Evolutionary conservation across 2,329 filamentous ascomycete genomes (phyloP).

Genomic region (Pleurostoma richardsiae): DNA sequence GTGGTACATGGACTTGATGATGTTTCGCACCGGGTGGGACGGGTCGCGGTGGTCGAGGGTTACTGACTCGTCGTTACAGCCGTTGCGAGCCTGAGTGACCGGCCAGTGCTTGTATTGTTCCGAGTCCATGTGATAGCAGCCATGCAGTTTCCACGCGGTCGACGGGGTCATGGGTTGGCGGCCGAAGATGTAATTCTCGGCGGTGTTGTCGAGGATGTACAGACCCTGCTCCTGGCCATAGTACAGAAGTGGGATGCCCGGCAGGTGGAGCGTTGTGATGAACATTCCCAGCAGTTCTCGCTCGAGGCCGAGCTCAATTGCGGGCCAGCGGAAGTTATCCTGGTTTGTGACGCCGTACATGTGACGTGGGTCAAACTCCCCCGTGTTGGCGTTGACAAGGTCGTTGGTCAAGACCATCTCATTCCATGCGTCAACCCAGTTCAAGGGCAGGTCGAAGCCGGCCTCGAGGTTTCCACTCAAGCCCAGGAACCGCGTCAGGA

Average conservation of each 20-base stretch:
- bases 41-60: constrained; percentile 58
- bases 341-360: constrained; percentile 60
- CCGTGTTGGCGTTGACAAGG: constrained; percentile 49
- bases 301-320: constrained; percentile 49
- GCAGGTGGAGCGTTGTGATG: constrained; percentile 53
- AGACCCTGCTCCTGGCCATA: constrained; percentile 62
- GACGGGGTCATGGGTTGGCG: constrained; percentile 56
- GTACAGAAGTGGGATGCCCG: constrained; percentile 53
- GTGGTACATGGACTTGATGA: constrained; percentile 56
- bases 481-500: constrained; percentile 55
- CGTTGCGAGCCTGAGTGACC: constrained; percentile 41
- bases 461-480: constrained; percentile 52
- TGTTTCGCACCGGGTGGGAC: constrained; percentile 53
- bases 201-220: constrained; percentile 57
- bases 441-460: constrained; percentile 45
- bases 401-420: constrained; percentile 52
- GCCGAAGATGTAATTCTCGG: constrained; percentile 58
- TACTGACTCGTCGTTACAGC: constrained; percentile 49
- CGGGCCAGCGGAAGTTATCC: constrained; percentile 60
- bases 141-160: constrained; percentile 58
- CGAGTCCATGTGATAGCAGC: constrained; percentile 51
- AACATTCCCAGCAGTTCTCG: constrained; percentile 52
- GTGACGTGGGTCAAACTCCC: constrained; percentile 56
- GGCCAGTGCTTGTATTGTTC: constrained; percentile 53
- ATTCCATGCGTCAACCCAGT: constrained; percentile 48